phyloP scores from a whole-genome alignment of 768 basidiomycete species.

The Roridomyces roridus region DNA sequence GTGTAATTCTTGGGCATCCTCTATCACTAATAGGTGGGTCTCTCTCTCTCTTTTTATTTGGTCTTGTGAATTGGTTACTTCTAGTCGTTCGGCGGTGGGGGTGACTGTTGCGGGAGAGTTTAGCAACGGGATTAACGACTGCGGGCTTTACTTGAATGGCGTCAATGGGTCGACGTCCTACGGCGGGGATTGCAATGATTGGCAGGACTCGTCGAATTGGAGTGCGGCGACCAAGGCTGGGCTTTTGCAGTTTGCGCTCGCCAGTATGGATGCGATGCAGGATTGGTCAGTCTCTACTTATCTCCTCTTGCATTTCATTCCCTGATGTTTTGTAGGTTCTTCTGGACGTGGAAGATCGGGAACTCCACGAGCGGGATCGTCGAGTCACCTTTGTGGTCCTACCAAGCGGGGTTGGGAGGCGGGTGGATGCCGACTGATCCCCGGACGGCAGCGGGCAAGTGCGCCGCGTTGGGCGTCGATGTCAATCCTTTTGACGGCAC shows the following conservation, averaged over 20 bases:
- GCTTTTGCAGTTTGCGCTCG: conserved; percentile 52
- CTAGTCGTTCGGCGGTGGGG: conserved; percentile 55
- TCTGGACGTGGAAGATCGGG: conserved; percentile 73
- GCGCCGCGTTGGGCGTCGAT: conserved; percentile 47
- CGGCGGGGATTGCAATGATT: conserved; percentile 46
- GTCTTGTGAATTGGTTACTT: no score
- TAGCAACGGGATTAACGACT: conserved; percentile 62
- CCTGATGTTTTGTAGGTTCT: no score
- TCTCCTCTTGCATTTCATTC: no score
- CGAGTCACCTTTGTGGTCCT: conserved; percentile 59
- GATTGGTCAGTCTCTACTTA: no score
- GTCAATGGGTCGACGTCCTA: conserved; percentile 34
- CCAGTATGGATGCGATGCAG: conserved; percentile 68
- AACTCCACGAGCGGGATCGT: conserved; percentile 32
- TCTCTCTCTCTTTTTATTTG: conserved; percentile 22
- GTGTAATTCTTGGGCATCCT: conserved; percentile 52
- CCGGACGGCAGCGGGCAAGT: conserved; percentile 57
- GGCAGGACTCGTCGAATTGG: conserved; percentile 58
- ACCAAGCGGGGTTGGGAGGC: no score
- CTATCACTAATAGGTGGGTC: conserved; percentile 40
- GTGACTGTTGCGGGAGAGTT: conserved; percentile 73
- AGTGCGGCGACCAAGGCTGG: conserved; percentile 47
- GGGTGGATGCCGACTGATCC: no score
- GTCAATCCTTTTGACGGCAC: conserved; percentile 39
- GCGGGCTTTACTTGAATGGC: conserved; percentile 56